Percentiles rank a stretch among this genome's conserved stretches.
phyloP scores from a whole-genome alignment of 768 basidiomycete genomes.

The Podaxis carcinomalis region DNA sequence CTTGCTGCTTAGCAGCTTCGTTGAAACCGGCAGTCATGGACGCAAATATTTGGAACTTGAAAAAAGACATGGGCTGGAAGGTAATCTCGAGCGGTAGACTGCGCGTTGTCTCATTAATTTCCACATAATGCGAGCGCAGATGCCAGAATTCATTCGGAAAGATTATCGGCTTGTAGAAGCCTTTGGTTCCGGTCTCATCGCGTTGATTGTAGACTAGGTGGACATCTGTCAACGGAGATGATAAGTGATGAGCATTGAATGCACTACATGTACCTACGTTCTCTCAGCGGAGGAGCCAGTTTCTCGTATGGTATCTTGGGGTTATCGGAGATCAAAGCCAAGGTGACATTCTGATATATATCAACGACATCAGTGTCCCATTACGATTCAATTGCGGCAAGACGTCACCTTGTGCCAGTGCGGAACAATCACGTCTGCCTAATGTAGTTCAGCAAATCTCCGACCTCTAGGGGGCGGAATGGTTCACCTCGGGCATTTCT shows the following conservation, averaged over 20 bases:
- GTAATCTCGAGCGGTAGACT: constrained; percentile 75
- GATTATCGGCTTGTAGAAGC: constrained; percentile 81
- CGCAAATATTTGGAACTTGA: constrained; percentile 86
- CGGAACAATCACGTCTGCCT: constrained; percentile 63
- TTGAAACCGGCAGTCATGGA: constrained; percentile 84
- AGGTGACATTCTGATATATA: constrained; percentile 70
- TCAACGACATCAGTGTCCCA: neutral
- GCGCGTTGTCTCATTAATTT: constrained; percentile 82
- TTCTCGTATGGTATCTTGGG: constrained; percentile 45
- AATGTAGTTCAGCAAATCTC: neutral
- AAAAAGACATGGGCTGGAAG: constrained; percentile 80
- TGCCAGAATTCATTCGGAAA: constrained; percentile 98
- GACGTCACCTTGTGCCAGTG: constrained; percentile 75
- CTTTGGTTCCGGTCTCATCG: constrained; percentile 61
- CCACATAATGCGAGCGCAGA: constrained; percentile 72
- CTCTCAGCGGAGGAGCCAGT: constrained; percentile 54
- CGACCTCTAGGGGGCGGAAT: neutral
- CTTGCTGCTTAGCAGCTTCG: constrained; percentile 77
- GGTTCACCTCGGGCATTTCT: constrained; percentile 48
- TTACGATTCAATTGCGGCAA: neutral
- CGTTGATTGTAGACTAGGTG: constrained; percentile 54
- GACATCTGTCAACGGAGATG: constrained; percentile 44
- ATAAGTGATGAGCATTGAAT: neutral
- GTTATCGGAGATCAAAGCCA: constrained; percentile 80
- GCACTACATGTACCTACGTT: constrained; percentile 46